phyloP scores from a whole-genome alignment of 768 basidiomycete species.

The Hericium alpestre region DNA sequence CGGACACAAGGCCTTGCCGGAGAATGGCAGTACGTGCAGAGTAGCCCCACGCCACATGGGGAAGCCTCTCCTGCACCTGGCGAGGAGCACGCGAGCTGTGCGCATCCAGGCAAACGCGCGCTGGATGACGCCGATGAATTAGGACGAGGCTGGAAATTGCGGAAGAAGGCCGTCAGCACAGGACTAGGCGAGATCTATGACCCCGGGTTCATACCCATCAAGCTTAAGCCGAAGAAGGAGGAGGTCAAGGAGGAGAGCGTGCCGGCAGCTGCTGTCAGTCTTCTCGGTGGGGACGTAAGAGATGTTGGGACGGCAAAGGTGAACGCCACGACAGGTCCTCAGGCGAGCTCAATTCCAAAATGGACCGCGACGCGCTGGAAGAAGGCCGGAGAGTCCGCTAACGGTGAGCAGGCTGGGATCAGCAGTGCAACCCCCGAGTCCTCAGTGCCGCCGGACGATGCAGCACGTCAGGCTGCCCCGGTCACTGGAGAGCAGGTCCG shows the following conservation, averaged over 20 bases:
- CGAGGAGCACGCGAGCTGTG: slow-evolving; percentile 8
- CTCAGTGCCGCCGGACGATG: neutral
- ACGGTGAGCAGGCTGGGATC: neutral
- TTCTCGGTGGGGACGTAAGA: neutral
- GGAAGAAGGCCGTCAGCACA: slow-evolving; percentile 45
- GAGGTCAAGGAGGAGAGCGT: slow-evolving; percentile 14
- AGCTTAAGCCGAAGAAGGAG: slow-evolving; percentile 48
- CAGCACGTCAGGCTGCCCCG: neutral
- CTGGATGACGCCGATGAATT: slow-evolving; percentile 36
- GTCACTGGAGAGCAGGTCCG: neutral
- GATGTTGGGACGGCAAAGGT: neutral
- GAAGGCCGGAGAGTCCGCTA: slow-evolving; percentile 5
- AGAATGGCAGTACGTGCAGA: slow-evolving; percentile 61
- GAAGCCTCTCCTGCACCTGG: slow-evolving; percentile 4
- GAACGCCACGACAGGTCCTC: neutral
- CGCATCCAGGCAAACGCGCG: slow-evolving; percentile 13
- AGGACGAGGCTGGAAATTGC: slow-evolving; percentile 51
- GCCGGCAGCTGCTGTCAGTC: neutral
- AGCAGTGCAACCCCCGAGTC: neutral
- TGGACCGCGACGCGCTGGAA: slow-evolving; percentile 13
- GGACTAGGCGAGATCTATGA: slow-evolving; percentile 79
- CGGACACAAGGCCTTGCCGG: slow-evolving; percentile 63
- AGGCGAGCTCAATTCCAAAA: slow-evolving; percentile 4
- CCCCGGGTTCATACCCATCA: slow-evolving; percentile 58
- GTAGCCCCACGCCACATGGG: slow-evolving; percentile 15